phyloP scores from a whole-genome alignment of 2,329 filamentous ascomycete genomes.

The Trichoderma arundinaceum region DNA sequence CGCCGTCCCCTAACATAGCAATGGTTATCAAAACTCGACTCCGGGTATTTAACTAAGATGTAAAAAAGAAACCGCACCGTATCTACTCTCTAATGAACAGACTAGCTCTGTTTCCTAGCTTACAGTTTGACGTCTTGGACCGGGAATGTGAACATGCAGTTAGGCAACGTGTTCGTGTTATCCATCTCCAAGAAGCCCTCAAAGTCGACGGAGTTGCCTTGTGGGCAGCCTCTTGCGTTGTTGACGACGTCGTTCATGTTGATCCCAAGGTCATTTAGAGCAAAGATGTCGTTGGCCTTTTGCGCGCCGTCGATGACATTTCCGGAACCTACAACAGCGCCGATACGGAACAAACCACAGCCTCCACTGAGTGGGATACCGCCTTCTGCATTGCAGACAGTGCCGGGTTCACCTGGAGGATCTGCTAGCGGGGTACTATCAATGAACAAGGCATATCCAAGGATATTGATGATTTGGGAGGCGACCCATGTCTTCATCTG shows the following conservation, averaged over 20 bases:
- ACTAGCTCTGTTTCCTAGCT: not conserved
- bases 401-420: not conserved
- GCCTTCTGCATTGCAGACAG: not conserved
- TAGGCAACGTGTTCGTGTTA: not conserved
- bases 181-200: constrained; percentile 12
- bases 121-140: not conserved
- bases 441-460: constrained; percentile 3
- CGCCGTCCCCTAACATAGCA: not conserved
- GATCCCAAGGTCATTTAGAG: not conserved
- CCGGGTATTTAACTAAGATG: not conserved
- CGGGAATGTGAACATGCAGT: constrained; percentile 12
- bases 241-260: constrained; percentile 4
- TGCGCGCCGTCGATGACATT: not conserved
- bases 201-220: not conserved
- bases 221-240: constrained; percentile 1
- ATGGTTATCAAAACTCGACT: not conserved
- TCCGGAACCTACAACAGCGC: constrained; percentile 1
- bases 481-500: constrained; percentile 15
- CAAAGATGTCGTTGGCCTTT: constrained; percentile 12
- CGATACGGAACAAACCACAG: not conserved
- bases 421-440: not conserved
- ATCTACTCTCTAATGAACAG: not conserved
- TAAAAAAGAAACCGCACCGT: not conserved
- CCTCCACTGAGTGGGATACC: constrained; percentile 2
- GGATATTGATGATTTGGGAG: constrained; percentile 11